Percentiles rank a stretch among this genome's conserved stretches.
Conservation (phyloP, 176 grass and related monocot species). For the Tillandsia fasciculata region DNA sequence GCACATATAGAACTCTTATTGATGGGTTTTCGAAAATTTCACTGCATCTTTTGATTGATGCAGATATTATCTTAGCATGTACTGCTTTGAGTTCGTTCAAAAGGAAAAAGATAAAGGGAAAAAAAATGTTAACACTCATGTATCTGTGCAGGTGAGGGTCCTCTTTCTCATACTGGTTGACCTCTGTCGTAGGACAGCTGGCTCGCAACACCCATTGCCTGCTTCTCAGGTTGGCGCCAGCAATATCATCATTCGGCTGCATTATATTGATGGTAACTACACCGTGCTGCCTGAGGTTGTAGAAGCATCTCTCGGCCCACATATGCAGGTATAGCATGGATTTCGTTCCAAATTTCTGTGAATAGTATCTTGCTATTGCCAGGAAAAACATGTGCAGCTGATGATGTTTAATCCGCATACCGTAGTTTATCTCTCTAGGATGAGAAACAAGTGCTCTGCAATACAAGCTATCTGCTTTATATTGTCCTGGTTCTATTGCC, state of each 20-base stretch:
- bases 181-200: constrained; percentile 83
- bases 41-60: no score
- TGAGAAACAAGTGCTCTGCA: neutral
- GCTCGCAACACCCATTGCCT: constrained; percentile 74
- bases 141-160: constrained; percentile 68
- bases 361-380: no score
- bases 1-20: no score
- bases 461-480: no score
- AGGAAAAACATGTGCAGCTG: neutral
- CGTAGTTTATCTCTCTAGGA: neutral
- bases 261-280: constrained; percentile 97
- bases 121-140: constrained; percentile 2
- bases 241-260: constrained; percentile 94
- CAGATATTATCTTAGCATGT: no score
- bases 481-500: neutral
- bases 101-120: neutral
- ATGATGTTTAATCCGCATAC: neutral
- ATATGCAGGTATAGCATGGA: constrained; percentile 72
- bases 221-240: constrained; percentile 80
- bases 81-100: neutral
- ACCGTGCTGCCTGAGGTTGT: constrained; percentile 96
- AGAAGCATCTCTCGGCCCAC: constrained; percentile 89
- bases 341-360: neutral
- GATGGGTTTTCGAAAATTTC: no score
- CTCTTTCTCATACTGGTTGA: constrained; percentile 96